Conservation (phyloP, 495 filamentous ascomycete genomes). For the Lophiotrema nucula region DNA sequence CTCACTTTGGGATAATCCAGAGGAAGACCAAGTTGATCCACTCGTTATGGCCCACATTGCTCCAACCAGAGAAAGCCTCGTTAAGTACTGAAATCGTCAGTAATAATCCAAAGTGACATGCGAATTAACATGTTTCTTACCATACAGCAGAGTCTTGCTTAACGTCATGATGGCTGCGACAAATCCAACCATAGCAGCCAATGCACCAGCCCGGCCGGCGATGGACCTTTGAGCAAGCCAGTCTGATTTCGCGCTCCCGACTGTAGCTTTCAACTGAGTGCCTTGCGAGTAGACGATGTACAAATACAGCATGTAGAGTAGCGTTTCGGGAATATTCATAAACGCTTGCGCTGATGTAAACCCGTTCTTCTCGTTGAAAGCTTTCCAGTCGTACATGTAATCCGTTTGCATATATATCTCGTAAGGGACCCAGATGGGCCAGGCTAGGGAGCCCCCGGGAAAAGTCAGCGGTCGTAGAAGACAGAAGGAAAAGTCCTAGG, state of each 20-base stretch:
- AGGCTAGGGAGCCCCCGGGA: conserved; percentile 3
- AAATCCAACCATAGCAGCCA: not conserved
- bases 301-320: conserved; percentile 2
- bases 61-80: not conserved
- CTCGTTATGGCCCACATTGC: not conserved
- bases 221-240: not conserved
- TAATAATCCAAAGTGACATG: not conserved
- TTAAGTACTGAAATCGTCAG: not conserved
- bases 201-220: not conserved
- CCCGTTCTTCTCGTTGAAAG: conserved; percentile 5
- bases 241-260: not conserved
- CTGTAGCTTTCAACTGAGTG: not conserved
- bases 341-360: conserved; percentile 3
- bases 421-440: conserved; percentile 7
- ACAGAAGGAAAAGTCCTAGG: not conserved
- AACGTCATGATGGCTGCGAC: not conserved
- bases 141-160: not conserved
- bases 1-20: not conserved
- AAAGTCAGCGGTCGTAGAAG: conserved; percentile 5
- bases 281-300: conserved; percentile 1
- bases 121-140: not conserved
- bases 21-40: not conserved
- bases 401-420: not conserved
- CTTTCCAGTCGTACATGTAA: conserved; percentile 13
- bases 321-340: conserved; percentile 6